Conservation (phyloP, 2,329 filamentous ascomycete genomes). For the Xylaria digitata region DNA sequence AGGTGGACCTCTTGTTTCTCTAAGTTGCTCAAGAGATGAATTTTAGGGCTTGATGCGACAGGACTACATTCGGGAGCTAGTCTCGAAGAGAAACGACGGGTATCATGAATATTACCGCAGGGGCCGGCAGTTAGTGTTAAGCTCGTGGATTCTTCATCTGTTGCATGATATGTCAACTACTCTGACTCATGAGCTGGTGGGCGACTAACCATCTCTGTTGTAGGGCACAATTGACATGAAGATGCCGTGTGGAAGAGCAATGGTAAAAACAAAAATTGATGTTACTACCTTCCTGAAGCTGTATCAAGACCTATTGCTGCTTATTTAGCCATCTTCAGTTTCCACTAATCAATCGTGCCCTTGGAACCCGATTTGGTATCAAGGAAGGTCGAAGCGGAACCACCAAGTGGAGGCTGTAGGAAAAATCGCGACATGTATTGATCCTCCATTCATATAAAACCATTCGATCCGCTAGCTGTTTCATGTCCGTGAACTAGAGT, state of each 20-base stretch:
- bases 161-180: background rate
- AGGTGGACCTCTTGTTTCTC: background rate
- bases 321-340: constrained; percentile 4
- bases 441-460: constrained; percentile 9
- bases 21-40: background rate
- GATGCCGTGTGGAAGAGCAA: background rate
- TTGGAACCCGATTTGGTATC: background rate
- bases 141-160: background rate
- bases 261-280: background rate
- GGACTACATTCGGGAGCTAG: background rate
- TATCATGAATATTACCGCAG: background rate
- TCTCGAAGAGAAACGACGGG: background rate
- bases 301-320: background rate
- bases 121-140: background rate
- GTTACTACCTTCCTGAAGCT: constrained; percentile 18
- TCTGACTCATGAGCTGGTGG: background rate
- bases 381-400: background rate
- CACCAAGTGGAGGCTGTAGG: background rate
- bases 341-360: constrained; percentile 21
- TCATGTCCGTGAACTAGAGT: background rate
- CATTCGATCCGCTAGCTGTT: background rate
- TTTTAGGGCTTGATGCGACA: background rate
- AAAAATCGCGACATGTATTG: background rate
- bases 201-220: background rate
- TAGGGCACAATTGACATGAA: background rate